Base-by-base conservation (phyloP, 2,329 filamentous ascomycete genomes). In the Paecilomyces sp. region DNA sequence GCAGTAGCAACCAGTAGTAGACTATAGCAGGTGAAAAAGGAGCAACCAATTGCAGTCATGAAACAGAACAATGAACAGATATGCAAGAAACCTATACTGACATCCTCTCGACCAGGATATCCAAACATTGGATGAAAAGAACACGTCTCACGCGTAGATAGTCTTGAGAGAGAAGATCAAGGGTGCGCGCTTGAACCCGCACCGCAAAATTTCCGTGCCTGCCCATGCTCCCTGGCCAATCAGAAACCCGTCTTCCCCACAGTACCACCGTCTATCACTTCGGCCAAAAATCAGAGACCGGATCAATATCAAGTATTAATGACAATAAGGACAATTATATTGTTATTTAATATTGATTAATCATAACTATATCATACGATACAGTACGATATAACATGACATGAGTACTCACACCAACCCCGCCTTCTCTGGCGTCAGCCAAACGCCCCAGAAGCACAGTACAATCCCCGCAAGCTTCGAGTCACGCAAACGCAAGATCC, bases 401-500 rank as follows among this genome's bases (percentile, higher is more conserved):
- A 41, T 41, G 36, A 41, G 3, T 15, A n/a, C 36, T n/a, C 36
- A 41, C 36, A 15, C 36, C 7, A 8, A 7, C n/a, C 36, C 36
- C 36, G 6, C 36, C 36, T 15, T 15, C 13, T 5, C 36, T 13
- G 11, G 7, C 36, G 36, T 15, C 51, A 54, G 8, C 8, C 51
- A 54, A 5, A 24, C 51, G 34, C 31, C 13, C 31, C 33, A 56
- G 22, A 50, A 25, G 22, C 1, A 56, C 4, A 57, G 53, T 33
- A 58, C 54, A 55, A 51, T 76, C 33, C 68, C 73, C 3, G 60
- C 65, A 8, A 63, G 62, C 25, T 90, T 90, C 69, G 56, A 75
- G 50, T 70, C 74, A 54, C 89, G 85, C 71, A 97, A 97, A 75
- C 72, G 76, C 57, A 86, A 83, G 61, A 95, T 96, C 64, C 77